phyloP scores from a whole-genome alignment of 108 stramenopile genomes.

The Licmophora abbreviata region DNA sequence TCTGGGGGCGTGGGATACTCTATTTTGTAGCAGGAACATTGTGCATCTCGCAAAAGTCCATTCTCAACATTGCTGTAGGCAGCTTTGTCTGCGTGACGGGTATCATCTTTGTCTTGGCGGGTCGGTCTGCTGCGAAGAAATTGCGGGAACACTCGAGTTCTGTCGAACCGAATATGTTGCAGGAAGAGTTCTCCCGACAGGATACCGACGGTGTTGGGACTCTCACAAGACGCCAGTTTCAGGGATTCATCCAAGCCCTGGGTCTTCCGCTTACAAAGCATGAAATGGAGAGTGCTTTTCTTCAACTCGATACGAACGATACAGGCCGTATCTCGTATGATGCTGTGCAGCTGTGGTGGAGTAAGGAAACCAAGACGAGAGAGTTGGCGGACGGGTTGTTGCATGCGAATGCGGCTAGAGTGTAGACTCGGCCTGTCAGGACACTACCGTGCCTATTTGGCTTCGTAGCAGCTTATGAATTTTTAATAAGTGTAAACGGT shows the following conservation, averaged over 20 bases:
- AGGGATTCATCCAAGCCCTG: constrained; percentile 10
- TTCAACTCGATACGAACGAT: constrained; percentile 12
- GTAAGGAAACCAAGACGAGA: neutral
- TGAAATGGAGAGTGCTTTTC: constrained; percentile 17
- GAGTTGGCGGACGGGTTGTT: too few relatives aligned
- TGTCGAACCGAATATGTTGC: constrained; percentile 13
- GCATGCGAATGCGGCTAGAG: too few relatives aligned
- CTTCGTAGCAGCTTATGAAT: too few relatives aligned
- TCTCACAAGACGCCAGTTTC: constrained; percentile 28
- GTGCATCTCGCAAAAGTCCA: constrained; percentile 20
- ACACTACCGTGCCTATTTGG: too few relatives aligned
- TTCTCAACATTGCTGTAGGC: constrained; percentile 9
- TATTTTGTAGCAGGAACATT: constrained; percentile 44
- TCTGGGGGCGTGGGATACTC: constrained; percentile 41
- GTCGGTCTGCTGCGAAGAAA: constrained; percentile 28
- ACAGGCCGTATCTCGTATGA: neutral
- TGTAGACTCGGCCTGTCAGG: too few relatives aligned
- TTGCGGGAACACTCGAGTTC: constrained; percentile 20
- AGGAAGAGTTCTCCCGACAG: constrained; percentile 14
- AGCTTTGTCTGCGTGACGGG: constrained; percentile 37
- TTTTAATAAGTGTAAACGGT: too few relatives aligned
- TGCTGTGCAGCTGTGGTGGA: constrained; percentile 1
- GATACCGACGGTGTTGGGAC: constrained; percentile 27
- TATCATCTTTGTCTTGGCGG: constrained; percentile 29
- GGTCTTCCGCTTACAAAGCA: constrained; percentile 17